Evolutionary conservation across 495 filamentous ascomycete species (phyloP).

Genomic region (Opeltia flavorubescens): DNA sequence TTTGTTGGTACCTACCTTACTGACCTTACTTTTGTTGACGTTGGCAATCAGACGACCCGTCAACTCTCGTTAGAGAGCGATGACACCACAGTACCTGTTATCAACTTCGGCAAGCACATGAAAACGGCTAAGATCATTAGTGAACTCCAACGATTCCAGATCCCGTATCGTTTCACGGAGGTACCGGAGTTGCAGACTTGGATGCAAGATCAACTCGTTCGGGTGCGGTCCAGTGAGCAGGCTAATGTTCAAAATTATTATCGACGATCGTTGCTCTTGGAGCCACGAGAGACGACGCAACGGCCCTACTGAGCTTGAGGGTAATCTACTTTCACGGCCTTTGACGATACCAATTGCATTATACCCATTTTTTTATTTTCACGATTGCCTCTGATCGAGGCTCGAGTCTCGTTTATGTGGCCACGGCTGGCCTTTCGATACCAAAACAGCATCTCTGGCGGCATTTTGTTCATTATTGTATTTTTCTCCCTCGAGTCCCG

Average conservation of each 20-base stretch:
- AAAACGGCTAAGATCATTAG: constrained; percentile 91
- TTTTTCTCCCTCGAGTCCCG: too few relatives aligned
- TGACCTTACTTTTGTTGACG: constrained; percentile 64
- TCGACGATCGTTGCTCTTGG: constrained; percentile 73
- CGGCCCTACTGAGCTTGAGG: neutral
- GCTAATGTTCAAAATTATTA: constrained; percentile 67
- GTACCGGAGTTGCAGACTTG: constrained; percentile 86
- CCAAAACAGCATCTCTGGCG: too few relatives aligned
- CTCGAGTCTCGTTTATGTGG: too few relatives aligned
- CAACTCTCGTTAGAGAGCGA: constrained; percentile 28
- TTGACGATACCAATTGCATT: neutral
- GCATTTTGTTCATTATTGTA: too few relatives aligned
- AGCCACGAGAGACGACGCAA: constrained; percentile 50
- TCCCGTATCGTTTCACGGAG: constrained; percentile 76
- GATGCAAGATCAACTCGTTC: constrained; percentile 73
- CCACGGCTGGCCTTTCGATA: too few relatives aligned
- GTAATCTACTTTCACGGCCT: neutral
- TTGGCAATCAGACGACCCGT: constrained; percentile 67
- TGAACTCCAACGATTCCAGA: constrained; percentile 92
- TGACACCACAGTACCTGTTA: constrained; percentile 55
- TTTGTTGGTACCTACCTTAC: constrained; percentile 97
- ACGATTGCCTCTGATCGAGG: too few relatives aligned
- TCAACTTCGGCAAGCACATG: constrained; percentile 98
- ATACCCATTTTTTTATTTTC: too few relatives aligned
- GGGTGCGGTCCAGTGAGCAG: constrained; percentile 66